Evolutionary conservation across 2,329 filamentous ascomycete genomes (phyloP).

Genomic region (Byssothecium circinans): DNA sequence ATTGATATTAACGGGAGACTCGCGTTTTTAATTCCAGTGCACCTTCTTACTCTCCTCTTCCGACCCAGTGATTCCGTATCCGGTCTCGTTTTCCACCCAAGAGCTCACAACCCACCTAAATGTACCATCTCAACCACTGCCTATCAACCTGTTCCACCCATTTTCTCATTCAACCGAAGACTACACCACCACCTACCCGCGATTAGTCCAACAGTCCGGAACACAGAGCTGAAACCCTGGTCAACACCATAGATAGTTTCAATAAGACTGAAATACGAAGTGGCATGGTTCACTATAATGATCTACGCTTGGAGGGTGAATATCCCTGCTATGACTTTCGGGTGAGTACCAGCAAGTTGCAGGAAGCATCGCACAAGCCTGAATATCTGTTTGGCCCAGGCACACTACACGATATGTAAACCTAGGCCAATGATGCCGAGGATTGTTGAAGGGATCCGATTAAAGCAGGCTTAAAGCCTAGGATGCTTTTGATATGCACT

Average conservation of each 20-base stretch:
- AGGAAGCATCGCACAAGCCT: conserved; percentile 71
- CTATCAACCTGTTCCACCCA: too few species aligned
- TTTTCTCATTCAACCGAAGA: too few species aligned
- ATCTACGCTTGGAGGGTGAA: conserved; percentile 63
- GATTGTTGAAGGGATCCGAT: conserved; percentile 78
- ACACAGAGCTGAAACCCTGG: conserved; percentile 57
- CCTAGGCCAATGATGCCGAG: conserved; percentile 75
- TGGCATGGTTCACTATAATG: conserved; percentile 62
- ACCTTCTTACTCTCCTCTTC: too few species aligned
- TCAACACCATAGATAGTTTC: conserved; percentile 63
- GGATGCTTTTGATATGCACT: conserved; percentile 69
- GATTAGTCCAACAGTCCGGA: conserved; percentile 59
- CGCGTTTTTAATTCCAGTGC: too few species aligned
- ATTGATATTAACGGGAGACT: too few species aligned
- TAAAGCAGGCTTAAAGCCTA: conserved; percentile 70
- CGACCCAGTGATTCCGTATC: too few species aligned
- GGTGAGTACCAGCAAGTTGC: conserved; percentile 67
- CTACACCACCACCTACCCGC: conserved; percentile 58
- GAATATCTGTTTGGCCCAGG: conserved; percentile 64
- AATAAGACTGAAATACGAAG: conserved; percentile 57
- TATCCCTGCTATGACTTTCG: conserved; percentile 71
- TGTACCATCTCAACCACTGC: conserved; percentile 52
- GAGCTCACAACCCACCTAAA: too few species aligned
- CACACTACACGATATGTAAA: conserved; percentile 73
- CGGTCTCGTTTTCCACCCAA: too few species aligned